A percentile compares a stretch with the other conserved stretches of the same genome.
Evolutionary conservation across 305 asterid genomes (phyloP).

Genomic region (Euphrasia arctica): DNA sequence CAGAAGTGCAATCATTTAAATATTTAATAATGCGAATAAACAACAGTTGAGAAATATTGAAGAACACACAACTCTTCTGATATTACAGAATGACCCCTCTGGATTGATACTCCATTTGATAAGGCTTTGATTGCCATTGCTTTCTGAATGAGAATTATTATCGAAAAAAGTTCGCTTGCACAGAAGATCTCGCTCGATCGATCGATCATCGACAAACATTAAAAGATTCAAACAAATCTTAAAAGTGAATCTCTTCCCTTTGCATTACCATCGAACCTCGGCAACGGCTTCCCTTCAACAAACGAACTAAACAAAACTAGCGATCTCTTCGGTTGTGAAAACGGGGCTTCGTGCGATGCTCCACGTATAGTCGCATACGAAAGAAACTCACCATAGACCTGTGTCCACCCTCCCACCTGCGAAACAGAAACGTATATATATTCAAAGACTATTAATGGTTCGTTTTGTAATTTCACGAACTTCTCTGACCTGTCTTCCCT

Average conservation of each 20-base stretch:
- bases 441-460: neutral
- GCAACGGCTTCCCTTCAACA: constrained; percentile 51
- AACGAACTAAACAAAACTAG: constrained; percentile 61
- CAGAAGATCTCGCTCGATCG: too few relatives aligned
- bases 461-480: neutral
- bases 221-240: constrained; percentile 22
- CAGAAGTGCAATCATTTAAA: too few relatives aligned
- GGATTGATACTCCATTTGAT: too few relatives aligned
- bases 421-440: neutral
- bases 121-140: too few relatives aligned
- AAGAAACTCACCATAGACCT: constrained; percentile 48
- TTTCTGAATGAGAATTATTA: too few relatives aligned
- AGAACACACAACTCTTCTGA: too few relatives aligned
- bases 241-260: constrained; percentile 9
- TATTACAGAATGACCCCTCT: too few relatives aligned
- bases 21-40: too few relatives aligned
- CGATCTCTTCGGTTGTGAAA: constrained; percentile 74
- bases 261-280: constrained; percentile 11
- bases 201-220: neutral
- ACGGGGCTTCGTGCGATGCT: constrained; percentile 85
- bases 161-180: too few relatives aligned
- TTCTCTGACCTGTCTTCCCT: constrained; percentile 54
- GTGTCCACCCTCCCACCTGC: constrained; percentile 84
- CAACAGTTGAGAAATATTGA: too few relatives aligned
- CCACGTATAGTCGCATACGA: constrained; percentile 81